These are phyloP conservation scores for Elongisporangium prolatum DNA, from an alignment of 352 stramenopile genomes.

Conservation along the genomic window DNA sequence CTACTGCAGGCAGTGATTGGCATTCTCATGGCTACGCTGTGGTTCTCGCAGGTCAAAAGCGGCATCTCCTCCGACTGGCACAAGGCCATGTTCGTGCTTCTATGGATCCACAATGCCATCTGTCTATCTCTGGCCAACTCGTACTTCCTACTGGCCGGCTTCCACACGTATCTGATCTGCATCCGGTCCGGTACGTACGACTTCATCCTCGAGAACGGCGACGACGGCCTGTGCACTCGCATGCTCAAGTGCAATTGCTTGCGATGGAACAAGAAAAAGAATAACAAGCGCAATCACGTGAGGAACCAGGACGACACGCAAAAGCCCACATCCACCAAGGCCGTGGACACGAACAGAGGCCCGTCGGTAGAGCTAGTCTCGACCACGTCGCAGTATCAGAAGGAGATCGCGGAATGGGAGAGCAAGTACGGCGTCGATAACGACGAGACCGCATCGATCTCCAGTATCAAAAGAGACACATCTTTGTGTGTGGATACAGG, in stretches of 20 bases:
- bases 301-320: constrained; percentile 19
- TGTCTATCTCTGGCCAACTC: constrained; percentile 56
- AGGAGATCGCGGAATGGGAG: constrained; percentile 40
- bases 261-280: constrained; percentile 31
- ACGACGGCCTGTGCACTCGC: constrained; percentile 59
- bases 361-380: constrained; percentile 5
- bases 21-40: constrained; percentile 73
- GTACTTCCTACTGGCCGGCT: constrained; percentile 65
- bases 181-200: constrained; percentile 78
- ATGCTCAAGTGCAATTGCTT: constrained; percentile 78
- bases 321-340: constrained; percentile 12
- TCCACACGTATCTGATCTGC: constrained; percentile 74
- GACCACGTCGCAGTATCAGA: constrained; percentile 22
- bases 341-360: constrained; percentile 11
- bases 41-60: constrained; percentile 46
- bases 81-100: constrained; percentile 35
- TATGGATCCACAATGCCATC: constrained; percentile 75
- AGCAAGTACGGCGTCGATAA: constrained; percentile 31
- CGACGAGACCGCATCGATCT: constrained; percentile 7
- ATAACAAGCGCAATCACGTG: constrained; percentile 22
- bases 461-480: not conserved
- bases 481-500: not conserved
- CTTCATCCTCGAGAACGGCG: constrained; percentile 78
- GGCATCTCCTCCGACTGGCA: constrained; percentile 36
- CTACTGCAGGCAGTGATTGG: constrained; percentile 61